These are phyloP conservation scores for Acer campestre DNA, from an alignment of 345 rosid genomes.

Conservation along the genomic window DNA sequence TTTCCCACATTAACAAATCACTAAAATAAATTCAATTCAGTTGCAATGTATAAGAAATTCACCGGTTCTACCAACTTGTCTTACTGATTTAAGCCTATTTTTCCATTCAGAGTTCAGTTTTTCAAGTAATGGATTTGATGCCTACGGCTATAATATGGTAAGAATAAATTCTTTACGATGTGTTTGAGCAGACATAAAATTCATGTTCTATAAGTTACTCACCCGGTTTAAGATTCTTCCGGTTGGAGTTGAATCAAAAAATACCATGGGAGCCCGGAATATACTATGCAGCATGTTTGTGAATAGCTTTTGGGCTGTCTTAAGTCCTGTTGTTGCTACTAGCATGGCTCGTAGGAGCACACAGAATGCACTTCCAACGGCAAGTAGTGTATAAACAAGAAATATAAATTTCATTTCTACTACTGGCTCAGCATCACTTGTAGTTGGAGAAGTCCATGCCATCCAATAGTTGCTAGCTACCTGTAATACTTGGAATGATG, in stretches of 20 bases:
- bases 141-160: neutral
- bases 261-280: slow-evolving; percentile 85
- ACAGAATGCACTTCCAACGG: slow-evolving; percentile 70
- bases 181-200: neutral
- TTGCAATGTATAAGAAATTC: neutral
- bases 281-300: slow-evolving; percentile 71
- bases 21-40: neutral
- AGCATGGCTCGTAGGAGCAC: slow-evolving; percentile 72
- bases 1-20: neutral
- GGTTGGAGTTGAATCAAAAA: slow-evolving; percentile 92
- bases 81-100: neutral
- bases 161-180: neutral
- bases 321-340: slow-evolving; percentile 67
- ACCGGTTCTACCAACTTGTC: neutral
- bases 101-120: neutral
- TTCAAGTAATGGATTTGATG: neutral
- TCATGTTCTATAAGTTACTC: slow-evolving; percentile 23
- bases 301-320: slow-evolving; percentile 79
- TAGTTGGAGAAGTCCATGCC: slow-evolving; percentile 88
- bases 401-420: slow-evolving; percentile 57
- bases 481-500: slow-evolving; percentile 78
- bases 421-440: slow-evolving; percentile 52
- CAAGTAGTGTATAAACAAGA: slow-evolving; percentile 65
- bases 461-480: slow-evolving; percentile 93
- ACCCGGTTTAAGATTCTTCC: slow-evolving; percentile 96